Evolutionary conservation across 352 stramenopile genomes (phyloP).

Genomic region (Phytophthora pseudosyringae): DNA sequence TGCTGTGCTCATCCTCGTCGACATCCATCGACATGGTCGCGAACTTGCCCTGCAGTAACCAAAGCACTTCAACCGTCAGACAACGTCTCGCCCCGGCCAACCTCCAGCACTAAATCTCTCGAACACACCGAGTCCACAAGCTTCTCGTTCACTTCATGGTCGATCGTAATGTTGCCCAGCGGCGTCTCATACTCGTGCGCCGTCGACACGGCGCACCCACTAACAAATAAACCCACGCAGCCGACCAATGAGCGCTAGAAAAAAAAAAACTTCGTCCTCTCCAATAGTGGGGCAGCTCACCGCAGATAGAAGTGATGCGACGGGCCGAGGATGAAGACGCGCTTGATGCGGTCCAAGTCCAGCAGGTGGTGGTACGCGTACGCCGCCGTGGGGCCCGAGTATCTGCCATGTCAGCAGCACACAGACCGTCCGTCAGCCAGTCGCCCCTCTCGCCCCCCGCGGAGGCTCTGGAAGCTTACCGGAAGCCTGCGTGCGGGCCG

Average conservation of each 20-base stretch:
- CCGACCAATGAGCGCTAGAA: neutral
- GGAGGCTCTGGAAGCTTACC: slow-evolving; percentile 28
- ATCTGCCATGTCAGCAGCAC: slow-evolving; percentile 52
- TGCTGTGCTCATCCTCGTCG: slow-evolving; percentile 96
- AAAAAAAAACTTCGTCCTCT: neutral
- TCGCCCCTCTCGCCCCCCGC: neutral
- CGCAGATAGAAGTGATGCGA: slow-evolving; percentile 97
- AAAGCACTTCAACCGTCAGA: neutral
- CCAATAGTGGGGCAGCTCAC: slow-evolving; percentile 42
- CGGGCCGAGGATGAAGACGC: slow-evolving; percentile 94
- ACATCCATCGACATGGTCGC: slow-evolving; percentile 81
- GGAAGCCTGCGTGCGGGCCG: slow-evolving; percentile 86
- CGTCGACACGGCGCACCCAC: slow-evolving; percentile 84
- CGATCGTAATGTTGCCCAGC: slow-evolving; percentile 93
- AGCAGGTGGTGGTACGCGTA: slow-evolving; percentile 93
- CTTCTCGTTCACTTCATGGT: slow-evolving; percentile 90
- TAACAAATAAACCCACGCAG: slow-evolving; percentile 24
- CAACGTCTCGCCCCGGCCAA: neutral
- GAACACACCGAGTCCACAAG: slow-evolving; percentile 79
- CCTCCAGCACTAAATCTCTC: neutral
- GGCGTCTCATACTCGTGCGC: slow-evolving; percentile 93
- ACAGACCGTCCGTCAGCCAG: neutral
- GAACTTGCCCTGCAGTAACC: slow-evolving; percentile 64
- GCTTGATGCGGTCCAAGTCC: slow-evolving; percentile 69
- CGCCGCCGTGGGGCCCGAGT: slow-evolving; percentile 94